Evolutionary conservation across 768 basidiomycete genomes (phyloP).

Genomic region (Kwoniella pini): DNA sequence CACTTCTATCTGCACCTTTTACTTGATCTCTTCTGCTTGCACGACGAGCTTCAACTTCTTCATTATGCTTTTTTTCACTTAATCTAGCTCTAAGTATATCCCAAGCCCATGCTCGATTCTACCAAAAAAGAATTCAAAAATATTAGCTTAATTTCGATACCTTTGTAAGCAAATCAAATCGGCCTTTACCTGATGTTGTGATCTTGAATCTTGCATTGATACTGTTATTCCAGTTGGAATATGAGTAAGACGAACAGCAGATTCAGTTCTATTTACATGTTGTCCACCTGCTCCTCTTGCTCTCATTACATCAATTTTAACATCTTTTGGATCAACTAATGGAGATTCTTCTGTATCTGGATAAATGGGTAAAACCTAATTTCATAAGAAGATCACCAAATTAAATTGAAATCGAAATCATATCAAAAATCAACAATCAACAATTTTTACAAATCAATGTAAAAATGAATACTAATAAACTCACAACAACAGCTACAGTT

Average conservation of each 20-base stretch:
- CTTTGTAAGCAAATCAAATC: too few species aligned
- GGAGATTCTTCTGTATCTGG: slow-evolving; percentile 65
- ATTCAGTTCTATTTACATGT: slow-evolving; percentile 99
- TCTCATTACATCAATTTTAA: slow-evolving; percentile 91
- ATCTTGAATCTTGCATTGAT: slow-evolving; percentile 96
- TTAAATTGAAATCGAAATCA: too few species aligned
- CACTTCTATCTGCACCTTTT: slow-evolving; percentile 78
- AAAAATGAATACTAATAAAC: too few species aligned
- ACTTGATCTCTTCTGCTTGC: slow-evolving; percentile 72
- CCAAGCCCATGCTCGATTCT: slow-evolving; percentile 94
- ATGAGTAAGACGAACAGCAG: slow-evolving; percentile 91
- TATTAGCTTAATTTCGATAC: too few species aligned
- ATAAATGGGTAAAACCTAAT: slow-evolving; percentile 81
- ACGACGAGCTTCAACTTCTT: slow-evolving; percentile 70
- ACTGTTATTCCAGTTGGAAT: slow-evolving; percentile 89
- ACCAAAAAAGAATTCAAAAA: too few species aligned
- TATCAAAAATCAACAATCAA: too few species aligned
- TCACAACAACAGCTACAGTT: slow-evolving; percentile 79
- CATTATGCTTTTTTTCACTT: slow-evolving; percentile 72
- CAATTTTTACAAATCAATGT: too few species aligned
- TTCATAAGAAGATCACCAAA: too few species aligned
- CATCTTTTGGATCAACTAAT: slow-evolving; percentile 74
- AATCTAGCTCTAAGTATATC: slow-evolving; percentile 82
- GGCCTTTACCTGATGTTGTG: slow-evolving; percentile 88
- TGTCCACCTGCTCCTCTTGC: slow-evolving; percentile 96